These are phyloP conservation scores for Penicillium freii DNA, from an alignment of 2,329 filamentous ascomycete species.

Conservation along the genomic window DNA sequence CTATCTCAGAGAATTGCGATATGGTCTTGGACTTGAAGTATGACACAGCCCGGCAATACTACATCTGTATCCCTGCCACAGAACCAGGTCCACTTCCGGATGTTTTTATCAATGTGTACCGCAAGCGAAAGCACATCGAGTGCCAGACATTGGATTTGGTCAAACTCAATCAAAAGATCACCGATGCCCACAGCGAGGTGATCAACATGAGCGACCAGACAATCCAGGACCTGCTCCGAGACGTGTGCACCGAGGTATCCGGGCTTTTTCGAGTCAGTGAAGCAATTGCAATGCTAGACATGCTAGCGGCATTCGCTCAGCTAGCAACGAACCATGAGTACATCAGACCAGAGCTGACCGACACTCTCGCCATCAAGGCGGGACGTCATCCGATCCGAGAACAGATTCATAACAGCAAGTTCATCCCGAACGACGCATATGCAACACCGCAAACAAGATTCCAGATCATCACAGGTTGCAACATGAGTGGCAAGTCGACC, in stretches of 20 bases:
- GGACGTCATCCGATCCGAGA: constrained; percentile 79
- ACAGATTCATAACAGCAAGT: constrained; percentile 65
- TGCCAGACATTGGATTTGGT: constrained; percentile 84
- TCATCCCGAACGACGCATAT: constrained; percentile 88
- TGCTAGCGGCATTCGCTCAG: constrained; percentile 75
- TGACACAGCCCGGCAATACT: constrained; percentile 76
- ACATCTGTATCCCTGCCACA: constrained; percentile 62
- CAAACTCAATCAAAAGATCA: constrained; percentile 75
- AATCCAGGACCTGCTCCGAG: constrained; percentile 67
- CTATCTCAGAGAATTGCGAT: constrained; percentile 52
- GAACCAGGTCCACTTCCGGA: constrained; percentile 66
- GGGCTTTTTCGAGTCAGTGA: constrained; percentile 81
- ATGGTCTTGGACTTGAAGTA: constrained; percentile 68
- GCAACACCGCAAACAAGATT: constrained; percentile 77
- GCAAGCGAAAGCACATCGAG: constrained; percentile 73
- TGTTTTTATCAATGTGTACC: constrained; percentile 72
- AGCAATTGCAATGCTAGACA: constrained; percentile 80
- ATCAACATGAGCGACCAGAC: constrained; percentile 77
- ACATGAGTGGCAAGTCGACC: constrained; percentile 97
- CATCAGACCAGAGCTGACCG: constrained; percentile 65
- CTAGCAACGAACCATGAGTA: constrained; percentile 67
- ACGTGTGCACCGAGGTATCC: constrained; percentile 70
- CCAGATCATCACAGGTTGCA: constrained; percentile 91
- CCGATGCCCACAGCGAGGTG: constrained; percentile 79
- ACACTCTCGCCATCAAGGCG: constrained; percentile 68